A percentile compares a stretch with the other conserved stretches of the same genome.
Evolutionary conservation across 2,329 filamentous ascomycete genomes (phyloP).

Genomic region (Pestalotiopsis sp.): DNA sequence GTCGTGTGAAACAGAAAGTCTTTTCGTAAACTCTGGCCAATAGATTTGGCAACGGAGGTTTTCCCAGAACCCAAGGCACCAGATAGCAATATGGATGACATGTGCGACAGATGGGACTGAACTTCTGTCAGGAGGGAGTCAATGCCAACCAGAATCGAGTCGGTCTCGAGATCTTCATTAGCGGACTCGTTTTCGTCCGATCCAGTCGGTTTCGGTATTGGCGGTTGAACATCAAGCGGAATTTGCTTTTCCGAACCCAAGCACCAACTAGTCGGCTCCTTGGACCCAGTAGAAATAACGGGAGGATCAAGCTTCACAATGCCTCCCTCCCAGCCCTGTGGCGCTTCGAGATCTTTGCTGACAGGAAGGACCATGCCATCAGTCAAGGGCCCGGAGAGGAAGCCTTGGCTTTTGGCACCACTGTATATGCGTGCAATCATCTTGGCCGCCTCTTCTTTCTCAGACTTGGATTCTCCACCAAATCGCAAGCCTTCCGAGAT

Average conservation of each 20-base stretch:
- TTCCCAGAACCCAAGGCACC: slow-evolving; percentile 92
- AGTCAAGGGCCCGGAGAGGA: slow-evolving; percentile 84
- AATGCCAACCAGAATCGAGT: slow-evolving; percentile 78
- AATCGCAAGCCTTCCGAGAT: slow-evolving; percentile 74
- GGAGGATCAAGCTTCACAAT: slow-evolving; percentile 77
- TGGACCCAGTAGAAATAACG: slow-evolving; percentile 35
- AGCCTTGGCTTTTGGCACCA: slow-evolving; percentile 53
- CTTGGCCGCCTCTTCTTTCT: slow-evolving; percentile 76
- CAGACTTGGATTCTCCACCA: slow-evolving; percentile 82
- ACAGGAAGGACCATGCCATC: slow-evolving; percentile 79
- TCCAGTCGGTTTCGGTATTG: slow-evolving; percentile 68
- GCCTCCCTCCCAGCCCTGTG: slow-evolving; percentile 77
- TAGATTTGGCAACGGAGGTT: slow-evolving; percentile 74
- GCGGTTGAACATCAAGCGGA: slow-evolving; percentile 73
- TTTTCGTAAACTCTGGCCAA: slow-evolving; percentile 73
- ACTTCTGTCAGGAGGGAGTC: slow-evolving; percentile 75
- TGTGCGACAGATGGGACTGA: slow-evolving; percentile 75
- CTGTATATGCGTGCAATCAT: slow-evolving; percentile 74
- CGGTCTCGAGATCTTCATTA: slow-evolving; percentile 58
- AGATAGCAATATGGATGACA: slow-evolving; percentile 87
- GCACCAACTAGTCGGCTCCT: slow-evolving; percentile 67
- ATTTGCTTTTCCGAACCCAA: slow-evolving; percentile 76
- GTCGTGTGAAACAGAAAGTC: slow-evolving; percentile 79
- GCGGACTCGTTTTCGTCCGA: slow-evolving; percentile 44
- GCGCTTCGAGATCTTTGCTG: slow-evolving; percentile 54